Evolutionary conservation across 1,139 yeast species (phyloP).

Genomic region (Protomyces arabidopsidicola): DNA sequence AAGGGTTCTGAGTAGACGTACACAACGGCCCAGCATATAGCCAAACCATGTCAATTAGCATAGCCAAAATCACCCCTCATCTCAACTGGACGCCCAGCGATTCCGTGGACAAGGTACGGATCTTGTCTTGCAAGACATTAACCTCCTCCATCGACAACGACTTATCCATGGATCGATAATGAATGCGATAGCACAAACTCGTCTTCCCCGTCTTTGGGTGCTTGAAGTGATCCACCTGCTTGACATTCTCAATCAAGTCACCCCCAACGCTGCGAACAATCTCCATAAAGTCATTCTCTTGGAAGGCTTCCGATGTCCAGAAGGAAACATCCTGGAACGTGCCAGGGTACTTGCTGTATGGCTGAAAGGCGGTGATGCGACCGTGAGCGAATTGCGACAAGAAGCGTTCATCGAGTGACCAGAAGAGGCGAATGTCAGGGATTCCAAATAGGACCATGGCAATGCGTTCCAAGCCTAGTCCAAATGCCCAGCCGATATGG

Average conservation of each 20-base stretch:
- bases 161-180: constrained; percentile 94
- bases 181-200: constrained; percentile 82
- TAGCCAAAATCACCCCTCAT: not conserved
- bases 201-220: constrained; percentile 76
- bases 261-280: constrained; percentile 76
- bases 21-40: not conserved
- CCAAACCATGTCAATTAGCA: not conserved
- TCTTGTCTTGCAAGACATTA: constrained; percentile 61
- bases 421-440: constrained; percentile 89
- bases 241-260: constrained; percentile 82
- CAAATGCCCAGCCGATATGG: constrained; percentile 94
- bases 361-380: constrained; percentile 66
- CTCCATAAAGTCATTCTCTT: constrained; percentile 91
- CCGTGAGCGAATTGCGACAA: constrained; percentile 63
- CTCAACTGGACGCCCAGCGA: constrained; percentile 8
- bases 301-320: constrained; percentile 57
- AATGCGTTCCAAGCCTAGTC: constrained; percentile 88
- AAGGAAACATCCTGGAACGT: constrained; percentile 83
- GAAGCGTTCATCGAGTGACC: constrained; percentile 83
- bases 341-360: constrained; percentile 89
- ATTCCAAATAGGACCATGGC: constrained; percentile 94
- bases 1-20: constrained; percentile 45
- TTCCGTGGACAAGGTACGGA: constrained; percentile 42
- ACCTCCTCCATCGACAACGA: constrained; percentile 77
- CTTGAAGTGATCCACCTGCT: constrained; percentile 64